These are phyloP conservation scores for Plasmodium coatneyi DNA, from an alignment of 169 alveolate genomes.

Conservation along the genomic window DNA sequence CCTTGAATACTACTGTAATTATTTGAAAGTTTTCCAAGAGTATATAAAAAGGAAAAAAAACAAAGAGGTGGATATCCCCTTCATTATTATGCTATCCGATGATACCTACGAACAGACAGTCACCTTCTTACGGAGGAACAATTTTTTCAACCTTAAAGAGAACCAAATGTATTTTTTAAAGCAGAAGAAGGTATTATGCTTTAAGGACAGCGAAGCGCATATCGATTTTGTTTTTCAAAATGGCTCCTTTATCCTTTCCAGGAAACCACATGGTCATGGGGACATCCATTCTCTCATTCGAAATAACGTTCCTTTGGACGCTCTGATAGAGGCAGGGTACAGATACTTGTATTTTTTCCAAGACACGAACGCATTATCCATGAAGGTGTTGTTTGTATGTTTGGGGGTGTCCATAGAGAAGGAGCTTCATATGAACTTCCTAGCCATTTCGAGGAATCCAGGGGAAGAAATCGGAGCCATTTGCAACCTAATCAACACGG, in stretches of 20 bases:
- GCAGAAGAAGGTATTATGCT: constrained; percentile 92
- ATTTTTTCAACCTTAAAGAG: constrained; percentile 85
- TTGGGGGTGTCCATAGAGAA: constrained; percentile 88
- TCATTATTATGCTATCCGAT: constrained; percentile 93
- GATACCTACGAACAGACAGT: constrained; percentile 92
- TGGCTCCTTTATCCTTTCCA: constrained; percentile 82
- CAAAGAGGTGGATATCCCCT: constrained; percentile 80
- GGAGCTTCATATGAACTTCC: constrained; percentile 87
- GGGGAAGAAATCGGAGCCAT: constrained; percentile 93
- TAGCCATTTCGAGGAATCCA: constrained; percentile 92
- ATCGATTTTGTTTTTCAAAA: constrained; percentile 84
- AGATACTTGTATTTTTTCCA: constrained; percentile 90
- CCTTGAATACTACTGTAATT: constrained; percentile 87
- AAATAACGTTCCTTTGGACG: constrained; percentile 81
- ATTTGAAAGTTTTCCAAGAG: constrained; percentile 84
- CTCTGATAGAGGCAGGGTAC: constrained; percentile 86
- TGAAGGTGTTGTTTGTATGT: constrained; percentile 87
- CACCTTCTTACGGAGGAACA: constrained; percentile 81
- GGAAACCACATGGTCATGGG: constrained; percentile 96
- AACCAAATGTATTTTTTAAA: constrained; percentile 88
- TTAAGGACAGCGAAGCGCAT: constrained; percentile 89
- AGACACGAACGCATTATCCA: constrained; percentile 92
- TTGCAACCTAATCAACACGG: constrained; percentile 80
- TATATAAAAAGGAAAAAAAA: constrained; percentile 79
- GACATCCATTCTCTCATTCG: constrained; percentile 92